Conservation (phyloP, 768 basidiomycete species). For the Tylopilus plumbeoviolaceoides region DNA sequence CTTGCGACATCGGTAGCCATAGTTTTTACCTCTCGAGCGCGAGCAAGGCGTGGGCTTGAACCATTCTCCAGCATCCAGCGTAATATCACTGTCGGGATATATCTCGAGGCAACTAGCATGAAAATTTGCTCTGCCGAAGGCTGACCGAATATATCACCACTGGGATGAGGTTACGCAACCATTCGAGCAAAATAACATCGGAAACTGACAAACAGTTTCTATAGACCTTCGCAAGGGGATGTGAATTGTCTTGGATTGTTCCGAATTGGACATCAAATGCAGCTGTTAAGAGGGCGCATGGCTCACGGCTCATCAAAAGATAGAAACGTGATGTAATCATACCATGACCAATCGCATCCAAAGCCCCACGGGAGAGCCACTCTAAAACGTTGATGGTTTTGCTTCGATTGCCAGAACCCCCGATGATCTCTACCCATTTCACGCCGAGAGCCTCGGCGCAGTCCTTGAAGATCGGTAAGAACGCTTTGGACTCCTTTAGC, state of each 20-base stretch:
- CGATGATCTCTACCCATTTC: slow-evolving; percentile 19
- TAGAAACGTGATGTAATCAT: slow-evolving; percentile 3
- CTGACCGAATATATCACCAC: slow-evolving; percentile 9
- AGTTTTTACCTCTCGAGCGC: background rate
- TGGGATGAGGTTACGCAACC: background rate
- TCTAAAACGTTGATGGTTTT: slow-evolving; percentile 16
- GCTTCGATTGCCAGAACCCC: background rate
- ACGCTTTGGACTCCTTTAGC: slow-evolving; percentile 44
- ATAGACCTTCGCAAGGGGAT: slow-evolving; percentile 7
- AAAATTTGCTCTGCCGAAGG: slow-evolving; percentile 8
- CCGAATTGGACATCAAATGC: slow-evolving; percentile 39
- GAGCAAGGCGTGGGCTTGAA: background rate
- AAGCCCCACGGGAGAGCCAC: slow-evolving; percentile 38
- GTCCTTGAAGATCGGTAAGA: slow-evolving; percentile 45
- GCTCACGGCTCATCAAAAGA: no score
- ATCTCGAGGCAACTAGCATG: slow-evolving; percentile 1
- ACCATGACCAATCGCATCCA: slow-evolving; percentile 50
- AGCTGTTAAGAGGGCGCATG: slow-evolving; percentile 19
- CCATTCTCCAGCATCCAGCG: background rate
- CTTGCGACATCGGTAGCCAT: background rate
- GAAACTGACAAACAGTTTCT: slow-evolving; percentile 7
- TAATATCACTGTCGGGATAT: slow-evolving; percentile 1
- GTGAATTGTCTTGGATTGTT: background rate
- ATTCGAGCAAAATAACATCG: no score
- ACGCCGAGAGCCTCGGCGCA: slow-evolving; percentile 20